These are phyloP conservation scores for Stagonosporopsis vannaccii DNA, from an alignment of 2,329 filamentous ascomycete genomes.

Conservation along the genomic window DNA sequence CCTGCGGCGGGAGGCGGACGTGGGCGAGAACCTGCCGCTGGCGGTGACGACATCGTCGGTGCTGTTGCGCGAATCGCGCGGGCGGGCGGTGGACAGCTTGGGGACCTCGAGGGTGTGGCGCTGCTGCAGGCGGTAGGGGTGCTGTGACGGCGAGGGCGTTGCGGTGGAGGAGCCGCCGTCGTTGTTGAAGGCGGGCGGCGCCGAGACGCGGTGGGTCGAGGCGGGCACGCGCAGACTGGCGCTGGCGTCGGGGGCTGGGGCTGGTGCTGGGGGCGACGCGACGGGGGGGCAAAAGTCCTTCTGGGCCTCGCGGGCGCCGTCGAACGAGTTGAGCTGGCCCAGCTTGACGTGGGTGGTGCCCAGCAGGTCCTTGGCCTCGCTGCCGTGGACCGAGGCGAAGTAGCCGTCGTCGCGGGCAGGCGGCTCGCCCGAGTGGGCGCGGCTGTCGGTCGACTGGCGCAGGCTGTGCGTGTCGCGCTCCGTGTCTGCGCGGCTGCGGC, in stretches of 20 bases:
- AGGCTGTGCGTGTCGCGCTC: conserved; percentile 25
- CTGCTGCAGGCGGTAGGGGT: conserved; percentile 71
- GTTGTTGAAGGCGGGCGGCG: conserved; percentile 65
- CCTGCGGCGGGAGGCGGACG: conserved; percentile 69
- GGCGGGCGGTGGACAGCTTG: conserved; percentile 67
- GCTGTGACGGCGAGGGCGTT: conserved; percentile 57
- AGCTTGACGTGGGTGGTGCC: conserved; percentile 50
- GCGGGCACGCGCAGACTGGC: conserved; percentile 47
- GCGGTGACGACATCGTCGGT: conserved; percentile 69
- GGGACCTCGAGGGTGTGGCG: conserved; percentile 90
- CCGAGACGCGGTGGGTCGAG: conserved; percentile 63
- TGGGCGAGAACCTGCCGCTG: conserved; percentile 84
- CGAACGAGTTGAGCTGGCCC: conserved; percentile 35
- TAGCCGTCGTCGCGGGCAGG: conserved; percentile 55
- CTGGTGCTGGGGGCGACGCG: conserved; percentile 22
- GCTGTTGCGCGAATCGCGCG: conserved; percentile 67
- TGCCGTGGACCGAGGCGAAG: conserved; percentile 51
- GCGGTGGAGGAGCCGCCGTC: conserved; percentile 55
- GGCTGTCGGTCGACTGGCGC: conserved; percentile 33
- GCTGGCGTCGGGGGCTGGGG: conserved; percentile 21
- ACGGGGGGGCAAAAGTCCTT: conserved; percentile 37
- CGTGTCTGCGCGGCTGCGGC: conserved; percentile 22
- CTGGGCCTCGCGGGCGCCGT: conserved; percentile 40
- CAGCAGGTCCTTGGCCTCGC: conserved; percentile 42
- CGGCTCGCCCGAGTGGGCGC: conserved; percentile 35